These are phyloP conservation scores for Candida jianshihensis DNA, from an alignment of 805 yeast genomes.

Conservation along the genomic window DNA sequence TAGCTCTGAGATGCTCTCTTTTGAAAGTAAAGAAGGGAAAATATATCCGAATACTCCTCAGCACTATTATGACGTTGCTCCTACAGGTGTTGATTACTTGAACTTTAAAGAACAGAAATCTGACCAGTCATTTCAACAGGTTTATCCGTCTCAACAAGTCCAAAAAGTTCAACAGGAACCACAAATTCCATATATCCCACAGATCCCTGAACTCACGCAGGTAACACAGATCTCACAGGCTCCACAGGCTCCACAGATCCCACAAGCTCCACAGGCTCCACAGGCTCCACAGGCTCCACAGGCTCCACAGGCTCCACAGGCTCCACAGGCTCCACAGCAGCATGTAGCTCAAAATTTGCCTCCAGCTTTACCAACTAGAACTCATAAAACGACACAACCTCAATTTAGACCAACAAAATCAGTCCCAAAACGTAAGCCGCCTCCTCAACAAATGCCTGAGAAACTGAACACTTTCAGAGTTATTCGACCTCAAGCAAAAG, in stretches of 20 bases:
- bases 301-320: no score
- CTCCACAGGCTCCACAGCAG: no score
- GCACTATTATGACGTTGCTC: slow-evolving; percentile 42
- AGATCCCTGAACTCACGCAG: no score
- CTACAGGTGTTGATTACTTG: slow-evolving; percentile 40
- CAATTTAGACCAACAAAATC: slow-evolving; percentile 5
- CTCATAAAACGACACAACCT: not conserved
- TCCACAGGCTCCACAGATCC: no score
- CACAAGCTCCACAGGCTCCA: no score
- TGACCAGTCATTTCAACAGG: no score
- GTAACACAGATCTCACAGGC: not conserved
- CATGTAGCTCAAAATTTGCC: no score
- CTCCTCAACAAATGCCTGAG: slow-evolving; percentile 4
- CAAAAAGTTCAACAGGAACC: not conserved
- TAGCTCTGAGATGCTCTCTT: slow-evolving; percentile 47
- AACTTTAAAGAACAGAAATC: slow-evolving; percentile 36
- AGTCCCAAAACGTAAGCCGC: slow-evolving; percentile 10
- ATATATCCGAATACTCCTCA: slow-evolving; percentile 65
- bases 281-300: no score
- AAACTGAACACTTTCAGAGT: slow-evolving; percentile 51
- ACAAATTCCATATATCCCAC: not conserved
- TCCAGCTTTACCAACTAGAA: no score
- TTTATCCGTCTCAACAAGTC: not conserved
- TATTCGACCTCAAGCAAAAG: slow-evolving; percentile 51
- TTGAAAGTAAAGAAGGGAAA: slow-evolving; percentile 37